Percentiles rank a stretch among this genome's conserved stretches.
Evolutionary conservation across 805 yeast species (phyloP).

Genomic region (Myxozyma sirexii): DNA sequence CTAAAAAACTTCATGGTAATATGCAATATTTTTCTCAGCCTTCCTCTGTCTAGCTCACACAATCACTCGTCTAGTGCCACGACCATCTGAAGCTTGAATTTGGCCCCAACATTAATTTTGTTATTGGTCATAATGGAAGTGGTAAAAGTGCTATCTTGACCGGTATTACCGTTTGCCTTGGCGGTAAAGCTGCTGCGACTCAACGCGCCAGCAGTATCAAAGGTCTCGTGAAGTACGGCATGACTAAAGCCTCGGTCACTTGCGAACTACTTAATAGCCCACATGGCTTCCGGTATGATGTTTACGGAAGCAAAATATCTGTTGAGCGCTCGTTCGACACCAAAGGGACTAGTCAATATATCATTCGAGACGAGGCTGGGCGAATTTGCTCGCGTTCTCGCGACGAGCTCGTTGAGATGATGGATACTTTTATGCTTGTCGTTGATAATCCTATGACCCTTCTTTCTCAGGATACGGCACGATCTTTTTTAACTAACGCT

Average conservation of each 20-base stretch:
- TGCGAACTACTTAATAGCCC: conserved; percentile 68
- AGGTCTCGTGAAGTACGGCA: conserved; percentile 76
- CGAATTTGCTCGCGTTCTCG: conserved; percentile 62
- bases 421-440: conserved; percentile 71
- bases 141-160: conserved; percentile 94
- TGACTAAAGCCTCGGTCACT: conserved; percentile 60
- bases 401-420: conserved; percentile 64
- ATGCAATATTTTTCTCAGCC: not conserved
- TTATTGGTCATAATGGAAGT: conserved; percentile 95
- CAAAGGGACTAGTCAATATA: conserved; percentile 56
- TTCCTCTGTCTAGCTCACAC: not conserved
- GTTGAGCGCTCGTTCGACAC: conserved; percentile 67
- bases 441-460: conserved; percentile 91
- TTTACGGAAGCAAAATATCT: conserved; percentile 67
- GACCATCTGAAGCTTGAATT: conserved; percentile 71
- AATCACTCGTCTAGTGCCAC: conserved; percentile 59
- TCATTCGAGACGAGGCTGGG: conserved; percentile 56
- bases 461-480: conserved; percentile 90
- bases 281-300: conserved; percentile 63
- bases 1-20: conserved; percentile 67
- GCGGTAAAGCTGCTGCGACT: conserved; percentile 84
- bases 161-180: conserved; percentile 86
- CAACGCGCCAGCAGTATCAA: conserved; percentile 76
- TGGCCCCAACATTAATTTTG: conserved; percentile 84
- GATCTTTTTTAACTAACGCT: conserved; percentile 80